phyloP scores from a whole-genome alignment of 176 grass and related monocot species.

The Eremochloa ophiuroides region DNA sequence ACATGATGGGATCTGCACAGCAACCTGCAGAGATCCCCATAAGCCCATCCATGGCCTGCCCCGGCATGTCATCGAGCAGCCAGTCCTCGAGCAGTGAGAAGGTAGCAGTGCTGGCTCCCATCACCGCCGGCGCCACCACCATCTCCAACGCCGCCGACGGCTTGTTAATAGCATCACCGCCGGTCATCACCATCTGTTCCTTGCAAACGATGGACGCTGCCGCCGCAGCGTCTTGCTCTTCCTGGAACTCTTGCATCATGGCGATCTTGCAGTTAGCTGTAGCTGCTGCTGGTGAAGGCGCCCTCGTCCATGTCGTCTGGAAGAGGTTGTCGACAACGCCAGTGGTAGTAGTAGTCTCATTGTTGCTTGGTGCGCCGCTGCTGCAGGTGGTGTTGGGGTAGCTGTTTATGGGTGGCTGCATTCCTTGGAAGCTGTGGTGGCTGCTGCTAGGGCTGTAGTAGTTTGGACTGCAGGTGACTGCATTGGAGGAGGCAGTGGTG shows the following conservation, averaged over 20 bases:
- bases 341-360: background rate
- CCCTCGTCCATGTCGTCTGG: slow-evolving; percentile 45
- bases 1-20: slow-evolving; percentile 55
- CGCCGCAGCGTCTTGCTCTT: background rate
- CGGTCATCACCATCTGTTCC: background rate
- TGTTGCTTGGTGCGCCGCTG: background rate
- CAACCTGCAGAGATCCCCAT: slow-evolving; percentile 34
- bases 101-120: background rate
- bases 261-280: background rate
- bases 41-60: slow-evolving; percentile 41
- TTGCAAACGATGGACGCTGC: slow-evolving; percentile 3
- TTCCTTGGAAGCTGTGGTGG: slow-evolving; percentile 22
- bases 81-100: slow-evolving; percentile 56
- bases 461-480: slow-evolving; percentile 16
- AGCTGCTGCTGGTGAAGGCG: background rate
- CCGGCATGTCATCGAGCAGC: slow-evolving; percentile 48
- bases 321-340: slow-evolving; percentile 17
- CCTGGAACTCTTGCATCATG: slow-evolving; percentile 30
- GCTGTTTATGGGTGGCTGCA: slow-evolving; percentile 9
- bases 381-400: slow-evolving; percentile 1
- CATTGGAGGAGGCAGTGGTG: background rate
- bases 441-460: slow-evolving; percentile 39
- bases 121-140: background rate
- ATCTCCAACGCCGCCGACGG: slow-evolving; percentile 12
- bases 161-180: background rate